Base-by-base conservation (phyloP, 495 filamentous ascomycete species). In the Trypethelium eluteriae region DNA sequence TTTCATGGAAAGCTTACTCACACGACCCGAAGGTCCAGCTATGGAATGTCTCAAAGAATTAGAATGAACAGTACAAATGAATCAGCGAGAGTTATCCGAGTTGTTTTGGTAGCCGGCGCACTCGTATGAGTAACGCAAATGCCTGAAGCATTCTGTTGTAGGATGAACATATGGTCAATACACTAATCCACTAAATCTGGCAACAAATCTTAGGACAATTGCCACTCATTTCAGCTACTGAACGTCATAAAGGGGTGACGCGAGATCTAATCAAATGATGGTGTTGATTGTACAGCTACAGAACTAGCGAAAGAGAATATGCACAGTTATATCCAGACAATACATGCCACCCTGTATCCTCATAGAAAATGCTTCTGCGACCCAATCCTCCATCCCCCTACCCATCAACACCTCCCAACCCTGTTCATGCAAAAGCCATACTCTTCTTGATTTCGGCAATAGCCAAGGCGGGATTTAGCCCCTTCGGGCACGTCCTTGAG, bases 361-460 rank as follows among this genome's bases (percentile, higher is more conserved):
- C 18, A 7, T 14, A 36, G 0, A 7, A 18, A 18, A 9, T 18
- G 5, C 53, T 59, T 7, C 53, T 18, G 11, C 14, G 14, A 32
- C 32, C 6, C 18, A 9, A 10, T 9, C 5, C 10, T 18, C n/a
- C 11, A 7, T 36, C 53, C n/a, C 53, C 53, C 2, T 32, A 6
- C 3, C 7, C 6, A 18, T n/a, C 7, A 7, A 9, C 53, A 6
- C 3, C 7, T 10, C 53, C 7, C 7, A 7, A 9, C 12, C 7
- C 62, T 16, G 10, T 32, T 65, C 59, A 70, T 47, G 70, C 65
- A 71, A 92, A 87, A 62, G 92, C 86, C 90, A 98, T 85, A 80
- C 88, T 86, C 88, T 96, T 98, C 89, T 98, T 98, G 79, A 96
- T 95, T 85, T 96, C 87, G 67, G 92, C 91, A 81, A 98, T 96